Conservation (phyloP, 2,329 filamentous ascomycete genomes). For the Claviceps africana region DNA sequence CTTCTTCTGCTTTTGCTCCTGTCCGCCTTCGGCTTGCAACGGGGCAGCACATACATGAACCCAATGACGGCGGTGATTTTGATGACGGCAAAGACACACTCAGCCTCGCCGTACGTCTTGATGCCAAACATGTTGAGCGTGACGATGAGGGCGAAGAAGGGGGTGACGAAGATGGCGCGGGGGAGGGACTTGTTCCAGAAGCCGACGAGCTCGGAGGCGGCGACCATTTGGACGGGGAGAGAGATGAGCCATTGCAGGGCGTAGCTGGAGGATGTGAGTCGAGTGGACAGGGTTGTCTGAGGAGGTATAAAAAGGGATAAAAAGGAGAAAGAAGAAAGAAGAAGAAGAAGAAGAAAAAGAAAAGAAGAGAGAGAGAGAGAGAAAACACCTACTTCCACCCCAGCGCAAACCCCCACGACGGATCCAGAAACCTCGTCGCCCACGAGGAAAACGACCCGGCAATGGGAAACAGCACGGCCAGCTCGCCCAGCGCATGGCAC, state of each 20-base stretch:
- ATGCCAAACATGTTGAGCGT: constrained; percentile 80
- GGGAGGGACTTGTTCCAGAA: constrained; percentile 17
- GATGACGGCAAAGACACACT: constrained; percentile 74
- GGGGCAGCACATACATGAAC: too few relatives aligned
- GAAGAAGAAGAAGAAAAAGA: background rate
- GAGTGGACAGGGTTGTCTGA: too few relatives aligned
- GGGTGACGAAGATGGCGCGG: constrained; percentile 63
- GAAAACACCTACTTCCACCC: constrained; percentile 16
- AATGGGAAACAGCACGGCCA: constrained; percentile 80
- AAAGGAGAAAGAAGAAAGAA: constrained; percentile 25
- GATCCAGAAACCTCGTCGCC: constrained; percentile 83
- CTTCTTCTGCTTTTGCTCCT: too few relatives aligned
- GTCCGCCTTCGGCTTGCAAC: too few relatives aligned
- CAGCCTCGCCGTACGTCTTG: constrained; percentile 76
- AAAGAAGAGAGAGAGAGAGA: too few relatives aligned
- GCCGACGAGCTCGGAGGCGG: too few relatives aligned
- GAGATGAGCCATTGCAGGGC: too few relatives aligned
- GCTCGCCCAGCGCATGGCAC: constrained; percentile 79
- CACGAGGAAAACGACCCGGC: constrained; percentile 86
- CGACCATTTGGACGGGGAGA: too few relatives aligned
- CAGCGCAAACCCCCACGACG: constrained; percentile 90
- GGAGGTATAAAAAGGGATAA: too few relatives aligned
- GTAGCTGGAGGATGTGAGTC: too few relatives aligned
- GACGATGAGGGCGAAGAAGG: constrained; percentile 22
- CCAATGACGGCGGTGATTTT: constrained; percentile 44